Evolutionary conservation across 1,284 basidiomycete genomes (phyloP), one percentile per base, ranked within the genome.

Genomic region (Leccinum subrobustum): DNA sequence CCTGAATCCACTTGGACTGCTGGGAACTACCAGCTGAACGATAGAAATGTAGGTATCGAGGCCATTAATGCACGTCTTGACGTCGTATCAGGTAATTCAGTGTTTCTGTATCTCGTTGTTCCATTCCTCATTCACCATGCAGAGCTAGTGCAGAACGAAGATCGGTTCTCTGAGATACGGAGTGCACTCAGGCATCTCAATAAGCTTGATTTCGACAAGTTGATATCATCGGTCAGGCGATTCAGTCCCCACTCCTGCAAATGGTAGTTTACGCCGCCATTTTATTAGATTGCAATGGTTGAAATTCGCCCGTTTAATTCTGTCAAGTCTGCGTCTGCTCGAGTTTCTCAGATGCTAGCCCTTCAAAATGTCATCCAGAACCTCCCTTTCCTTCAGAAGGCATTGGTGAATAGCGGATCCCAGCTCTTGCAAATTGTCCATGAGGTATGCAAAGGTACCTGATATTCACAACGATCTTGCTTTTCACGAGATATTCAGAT

Each of bases 201-300:
- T 65, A 92, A 91, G 73, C 80, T 92, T 69, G 95, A 98, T 68
- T 82, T 96, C 27, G 96, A 98, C 73, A 95, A 92, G 70, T 79
- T 97, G 5, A 91, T 96, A 35, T 83, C 84, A 44, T 84, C 84
- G 20, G 92, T 92, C 69, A 61, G 63, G 20, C 8, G 23, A 57
- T 1, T n/a, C 51, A 47, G 11, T 25, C 5, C 14, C n/a, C 14
- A 12, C 18, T 12, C 25, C 7, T 35, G 25, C 3, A n/a, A 31
- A 25, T 27, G 16, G 20, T 29, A 29, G 25, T 35, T 60, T 31
- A 53, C 55, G 57, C 12, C 4, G 39, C 9, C 20, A 0, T 7
- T n/a, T 39, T 9, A 5, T 54, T 44, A 91, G 89, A 81, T 93
- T 23, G 84, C 82, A 3, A 78, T 85, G 1, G 83, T 81, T 3